Base-by-base conservation (phyloP, 805 yeast species). In the Kluyveromyces dobzhanskii region DNA sequence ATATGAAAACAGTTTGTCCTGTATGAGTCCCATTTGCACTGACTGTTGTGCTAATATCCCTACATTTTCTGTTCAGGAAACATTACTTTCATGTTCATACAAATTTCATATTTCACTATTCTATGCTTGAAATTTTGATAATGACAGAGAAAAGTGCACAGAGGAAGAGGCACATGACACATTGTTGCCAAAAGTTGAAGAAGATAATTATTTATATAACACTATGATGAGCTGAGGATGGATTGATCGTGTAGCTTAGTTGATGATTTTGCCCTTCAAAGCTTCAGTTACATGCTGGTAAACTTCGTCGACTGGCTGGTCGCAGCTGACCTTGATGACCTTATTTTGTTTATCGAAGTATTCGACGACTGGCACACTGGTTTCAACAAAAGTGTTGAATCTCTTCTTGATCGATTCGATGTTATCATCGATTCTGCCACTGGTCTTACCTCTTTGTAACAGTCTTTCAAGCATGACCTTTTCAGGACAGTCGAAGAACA, bases 391-490 rank as follows among this genome's bases (percentile, higher is more conserved):
- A 10, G 90, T 82, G 51, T 68, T 75, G 69, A 90, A 90, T 61
- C 98, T 76, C 67, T 92, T 88, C 56, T 72, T 78, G 60, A 92
- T 88, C 46, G 90, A 78, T 58, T 88, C 97, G 41, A 82, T 73
- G 62, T 90, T 90, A 60, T 90, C 98, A 61, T 90, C 98, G 19
- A 83, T 59, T 59, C 98, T 78, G 25, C 98, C 98, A 53, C 92
- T 80, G 11, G 96, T 90, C 68, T 90, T 83, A 23, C 96, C 95
- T 62, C 98, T 77, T 62, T 86, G 84, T 43, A 90, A 66, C 45
- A 90, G 71, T 59, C 98, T 78, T 47, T 74, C 65, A 48, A 87
- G 69, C 97, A 90, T 88, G 39, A 85, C 83, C 30, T 65, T 56
- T 60, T 83, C 92, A 1, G 90, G 85, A 59, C 94, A 84, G 47